These are phyloP conservation scores for Pisolithus albus DNA, from an alignment of 768 basidiomycete species.

Conservation along the genomic window DNA sequence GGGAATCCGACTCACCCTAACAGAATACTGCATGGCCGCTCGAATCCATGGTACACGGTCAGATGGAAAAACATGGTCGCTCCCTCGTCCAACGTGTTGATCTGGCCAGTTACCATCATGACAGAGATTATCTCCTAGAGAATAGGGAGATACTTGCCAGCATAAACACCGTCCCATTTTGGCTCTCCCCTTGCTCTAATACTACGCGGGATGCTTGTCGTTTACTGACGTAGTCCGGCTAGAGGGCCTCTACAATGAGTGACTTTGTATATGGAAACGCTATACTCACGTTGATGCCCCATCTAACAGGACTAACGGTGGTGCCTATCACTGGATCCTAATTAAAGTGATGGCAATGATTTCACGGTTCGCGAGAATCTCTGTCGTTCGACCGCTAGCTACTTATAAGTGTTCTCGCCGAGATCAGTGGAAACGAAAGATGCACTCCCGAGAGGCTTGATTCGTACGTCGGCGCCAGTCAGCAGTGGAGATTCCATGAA, in stretches of 20 bases:
- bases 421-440: not conserved
- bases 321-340: constrained; percentile 61
- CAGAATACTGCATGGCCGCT: constrained; percentile 55
- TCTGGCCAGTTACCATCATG: constrained; percentile 25
- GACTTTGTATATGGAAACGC: not conserved
- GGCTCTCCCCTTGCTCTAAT: constrained; percentile 57
- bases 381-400: constrained; percentile 44
- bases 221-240: constrained; percentile 36
- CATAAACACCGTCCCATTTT: constrained; percentile 65
- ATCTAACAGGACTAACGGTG: constrained; percentile 59
- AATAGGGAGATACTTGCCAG: constrained; percentile 34
- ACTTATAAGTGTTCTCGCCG: constrained; percentile 37
- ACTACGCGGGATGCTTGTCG: constrained; percentile 53
- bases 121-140: not conserved
- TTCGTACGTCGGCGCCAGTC: constrained; percentile 50
- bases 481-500: constrained; percentile 59
- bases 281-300: constrained; percentile 54
- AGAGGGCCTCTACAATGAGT: not conserved
- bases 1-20: constrained; percentile 40
- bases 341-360: constrained; percentile 62
- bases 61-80: constrained; percentile 55
- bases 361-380: no score
- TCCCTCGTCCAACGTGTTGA: constrained; percentile 52
- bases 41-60: constrained; percentile 64
- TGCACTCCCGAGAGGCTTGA: constrained; percentile 7